phyloP scores from a whole-genome alignment of 1,139 yeast genomes.

The Yamadazyma trypodendri region DNA sequence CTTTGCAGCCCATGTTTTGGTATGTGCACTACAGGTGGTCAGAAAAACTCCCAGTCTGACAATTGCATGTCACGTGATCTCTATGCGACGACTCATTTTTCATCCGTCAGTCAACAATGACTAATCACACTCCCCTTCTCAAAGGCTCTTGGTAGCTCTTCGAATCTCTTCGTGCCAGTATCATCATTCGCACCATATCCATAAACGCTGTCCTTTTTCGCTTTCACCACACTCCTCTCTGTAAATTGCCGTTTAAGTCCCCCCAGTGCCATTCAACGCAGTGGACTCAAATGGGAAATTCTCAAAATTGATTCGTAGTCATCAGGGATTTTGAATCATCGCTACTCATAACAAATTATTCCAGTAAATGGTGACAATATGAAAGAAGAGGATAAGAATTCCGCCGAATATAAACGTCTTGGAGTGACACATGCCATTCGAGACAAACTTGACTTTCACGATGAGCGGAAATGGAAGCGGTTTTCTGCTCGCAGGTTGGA shows the following conservation, averaged over 20 bases:
- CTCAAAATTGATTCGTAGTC: constrained; percentile 12
- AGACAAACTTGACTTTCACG: constrained; percentile 67
- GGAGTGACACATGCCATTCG: constrained; percentile 85
- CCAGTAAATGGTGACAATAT: constrained; percentile 3
- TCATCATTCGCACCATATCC: too few species aligned
- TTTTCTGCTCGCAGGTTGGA: constrained; percentile 87
- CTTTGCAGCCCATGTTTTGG: too few species aligned
- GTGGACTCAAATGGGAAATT: constrained; percentile 8
- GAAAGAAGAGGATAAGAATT: constrained; percentile 6
- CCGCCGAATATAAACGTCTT: constrained; percentile 13
- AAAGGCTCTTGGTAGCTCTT: too few species aligned
- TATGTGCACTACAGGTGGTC: too few species aligned
- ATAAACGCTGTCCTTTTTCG: neutral
- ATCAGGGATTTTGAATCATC: constrained; percentile 9
- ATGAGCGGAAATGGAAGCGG: constrained; percentile 82
- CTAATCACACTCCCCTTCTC: too few species aligned
- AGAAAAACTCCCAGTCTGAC: too few species aligned
- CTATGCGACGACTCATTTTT: too few species aligned
- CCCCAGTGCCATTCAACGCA: constrained; percentile 6
- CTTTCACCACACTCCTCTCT: neutral
- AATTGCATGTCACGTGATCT: too few species aligned
- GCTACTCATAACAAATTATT: neutral
- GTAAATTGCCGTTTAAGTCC: neutral
- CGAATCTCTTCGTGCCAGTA: too few species aligned
- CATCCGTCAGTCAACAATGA: too few species aligned